These are phyloP conservation scores for Asterionellopsis glacialis DNA, from an alignment of 108 stramenopile genomes.

Conservation along the genomic window DNA sequence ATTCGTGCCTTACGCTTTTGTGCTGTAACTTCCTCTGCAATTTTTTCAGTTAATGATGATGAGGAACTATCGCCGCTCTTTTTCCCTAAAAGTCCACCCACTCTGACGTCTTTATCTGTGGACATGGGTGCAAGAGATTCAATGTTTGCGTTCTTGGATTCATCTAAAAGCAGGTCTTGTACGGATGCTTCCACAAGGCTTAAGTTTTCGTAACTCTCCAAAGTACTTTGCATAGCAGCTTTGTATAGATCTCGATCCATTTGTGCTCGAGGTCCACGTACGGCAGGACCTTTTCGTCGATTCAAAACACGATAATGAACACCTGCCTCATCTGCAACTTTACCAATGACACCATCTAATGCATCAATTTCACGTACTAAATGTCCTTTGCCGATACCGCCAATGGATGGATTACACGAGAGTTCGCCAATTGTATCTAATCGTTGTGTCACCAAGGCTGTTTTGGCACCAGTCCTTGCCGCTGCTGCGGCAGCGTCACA, in stretches of 20 bases:
- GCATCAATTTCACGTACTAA: conserved; percentile 97
- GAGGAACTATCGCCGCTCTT: conserved; percentile 27
- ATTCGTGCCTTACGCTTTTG: conserved; percentile 53
- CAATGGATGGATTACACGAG: conserved; percentile 97
- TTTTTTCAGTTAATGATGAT: no score
- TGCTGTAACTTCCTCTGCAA: conserved; percentile 25
- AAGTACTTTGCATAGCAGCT: conserved; percentile 67
- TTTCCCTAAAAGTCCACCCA: conserved; percentile 6
- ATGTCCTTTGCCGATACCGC: conserved; percentile 99
- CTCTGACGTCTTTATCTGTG: conserved; percentile 2
- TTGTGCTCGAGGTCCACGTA: conserved; percentile 88
- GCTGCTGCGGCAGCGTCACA: conserved; percentile 95
- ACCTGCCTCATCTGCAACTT: conserved; percentile 87
- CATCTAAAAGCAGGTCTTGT: conserved; percentile 91
- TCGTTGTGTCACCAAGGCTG: conserved; percentile 90
- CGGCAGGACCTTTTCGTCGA: conserved; percentile 89
- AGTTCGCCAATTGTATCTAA: conserved; percentile 91
- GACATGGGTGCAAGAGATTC: conserved; percentile 29
- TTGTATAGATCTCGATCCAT: conserved; percentile 97
- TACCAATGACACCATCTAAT: conserved; percentile 93
- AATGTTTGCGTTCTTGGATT: conserved; percentile 44
- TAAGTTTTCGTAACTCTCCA: conserved; percentile 72
- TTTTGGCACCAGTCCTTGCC: conserved; percentile 88
- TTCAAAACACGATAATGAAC: conserved; percentile 96
- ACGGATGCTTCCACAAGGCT: conserved; percentile 80